These are phyloP conservation scores for Scheffersomyces lignicola DNA, from an alignment of 1,139 yeast genomes.

Conservation along the genomic window DNA sequence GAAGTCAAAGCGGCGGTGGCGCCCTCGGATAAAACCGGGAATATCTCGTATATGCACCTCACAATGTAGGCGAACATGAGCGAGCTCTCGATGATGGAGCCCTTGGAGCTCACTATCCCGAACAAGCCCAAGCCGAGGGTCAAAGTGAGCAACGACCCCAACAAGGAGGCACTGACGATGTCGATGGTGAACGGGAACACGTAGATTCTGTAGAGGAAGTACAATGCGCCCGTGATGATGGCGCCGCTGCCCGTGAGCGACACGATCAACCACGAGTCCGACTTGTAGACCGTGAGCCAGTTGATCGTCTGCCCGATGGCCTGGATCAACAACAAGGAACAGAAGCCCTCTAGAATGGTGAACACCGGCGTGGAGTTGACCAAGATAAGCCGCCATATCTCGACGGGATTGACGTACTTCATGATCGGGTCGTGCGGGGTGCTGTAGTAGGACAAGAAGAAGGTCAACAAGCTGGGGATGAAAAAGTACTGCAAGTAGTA, in stretches of 20 bases:
- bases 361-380: conserved; percentile 85
- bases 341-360: conserved; percentile 88
- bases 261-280: conserved; percentile 80
- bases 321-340: conserved; percentile 85
- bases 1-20: conserved; percentile 42
- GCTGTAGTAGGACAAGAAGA: conserved; percentile 57
- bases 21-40: conserved; percentile 71
- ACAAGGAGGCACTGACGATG: conserved; percentile 71
- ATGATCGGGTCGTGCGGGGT: conserved; percentile 11
- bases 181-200: conserved; percentile 73
- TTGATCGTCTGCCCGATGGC: conserved; percentile 82
- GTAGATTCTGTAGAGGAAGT: conserved; percentile 80
- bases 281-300: conserved; percentile 66
- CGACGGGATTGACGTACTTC: conserved; percentile 19
- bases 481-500: conserved; percentile 82
- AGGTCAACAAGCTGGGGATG: conserved; percentile 76
- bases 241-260: conserved; percentile 75
- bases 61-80: conserved; percentile 87
- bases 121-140: conserved; percentile 74
- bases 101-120: conserved; percentile 81
- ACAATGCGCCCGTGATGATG: conserved; percentile 71
- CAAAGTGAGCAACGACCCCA: conserved; percentile 81
- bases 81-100: conserved; percentile 87
- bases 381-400: conserved; percentile 65
- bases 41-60: conserved; percentile 86